These are phyloP conservation scores for Helicocarpus griseus DNA, from an alignment of 2,329 filamentous ascomycete genomes.

Conservation along the genomic window DNA sequence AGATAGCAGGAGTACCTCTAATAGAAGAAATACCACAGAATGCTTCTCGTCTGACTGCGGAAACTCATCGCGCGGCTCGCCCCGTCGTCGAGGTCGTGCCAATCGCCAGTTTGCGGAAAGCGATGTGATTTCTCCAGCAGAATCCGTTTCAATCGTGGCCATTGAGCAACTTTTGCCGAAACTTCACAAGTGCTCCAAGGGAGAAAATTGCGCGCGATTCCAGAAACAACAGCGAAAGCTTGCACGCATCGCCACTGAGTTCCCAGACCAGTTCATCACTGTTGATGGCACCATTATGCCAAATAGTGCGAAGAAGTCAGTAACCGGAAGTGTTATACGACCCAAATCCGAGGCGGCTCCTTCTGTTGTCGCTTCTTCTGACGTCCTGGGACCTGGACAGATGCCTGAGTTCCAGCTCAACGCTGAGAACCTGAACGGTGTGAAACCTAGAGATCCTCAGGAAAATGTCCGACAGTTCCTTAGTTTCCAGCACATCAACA, in stretches of 20 bases:
- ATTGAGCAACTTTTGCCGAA: slow-evolving; percentile 89
- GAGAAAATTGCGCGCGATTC: slow-evolving; percentile 76
- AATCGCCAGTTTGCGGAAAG: slow-evolving; percentile 12
- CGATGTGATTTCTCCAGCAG: slow-evolving; percentile 66
- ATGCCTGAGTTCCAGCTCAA: slow-evolving; percentile 59
- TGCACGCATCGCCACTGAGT: slow-evolving; percentile 62
- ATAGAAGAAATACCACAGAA: background rate
- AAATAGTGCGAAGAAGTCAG: slow-evolving; percentile 67
- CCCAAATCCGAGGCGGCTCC: slow-evolving; percentile 67
- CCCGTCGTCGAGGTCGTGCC: slow-evolving; percentile 17
- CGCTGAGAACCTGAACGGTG: slow-evolving; percentile 58
- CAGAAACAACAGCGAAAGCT: slow-evolving; percentile 69
- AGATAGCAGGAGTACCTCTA: background rate
- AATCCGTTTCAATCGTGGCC: slow-evolving; percentile 82
- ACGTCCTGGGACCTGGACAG: slow-evolving; percentile 65
- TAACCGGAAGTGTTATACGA: slow-evolving; percentile 45
- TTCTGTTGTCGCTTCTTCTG: slow-evolving; percentile 83
- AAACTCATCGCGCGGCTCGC: slow-evolving; percentile 6
- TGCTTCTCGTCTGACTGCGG: slow-evolving; percentile 24
- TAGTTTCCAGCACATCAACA: slow-evolving; percentile 59
- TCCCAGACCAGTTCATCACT: slow-evolving; percentile 56
- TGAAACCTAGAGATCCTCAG: slow-evolving; percentile 70
- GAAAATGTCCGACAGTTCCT: slow-evolving; percentile 91
- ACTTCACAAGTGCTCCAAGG: slow-evolving; percentile 75
- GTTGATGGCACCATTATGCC: slow-evolving; percentile 49